phyloP scores from a whole-genome alignment of 345 rosid genomes.

The Combretum micranthum region DNA sequence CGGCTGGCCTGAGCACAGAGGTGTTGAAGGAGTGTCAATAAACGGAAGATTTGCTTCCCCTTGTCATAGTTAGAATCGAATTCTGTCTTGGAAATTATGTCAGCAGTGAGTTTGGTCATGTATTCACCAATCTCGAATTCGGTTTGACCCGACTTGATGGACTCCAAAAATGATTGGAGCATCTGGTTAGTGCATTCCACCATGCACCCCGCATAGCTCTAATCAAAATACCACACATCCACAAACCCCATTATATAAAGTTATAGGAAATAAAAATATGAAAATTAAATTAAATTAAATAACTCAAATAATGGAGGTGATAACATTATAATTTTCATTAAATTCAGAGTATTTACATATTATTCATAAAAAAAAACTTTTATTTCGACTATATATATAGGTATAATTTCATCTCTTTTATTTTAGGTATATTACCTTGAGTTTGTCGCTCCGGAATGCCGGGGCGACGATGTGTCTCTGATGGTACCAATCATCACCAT shows the following conservation, averaged over 20 bases:
- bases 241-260: slow-evolving; percentile 3
- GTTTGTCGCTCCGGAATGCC: slow-evolving; percentile 53
- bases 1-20: slow-evolving; percentile 78
- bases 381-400: no score
- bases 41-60: slow-evolving; percentile 71
- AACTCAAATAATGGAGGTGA: no score
- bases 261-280: not conserved
- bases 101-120: slow-evolving; percentile 71
- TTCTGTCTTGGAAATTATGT: slow-evolving; percentile 83
- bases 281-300: no score
- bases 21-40: slow-evolving; percentile 51
- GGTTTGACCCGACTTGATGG: slow-evolving; percentile 32
- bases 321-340: no score
- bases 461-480: slow-evolving; percentile 63
- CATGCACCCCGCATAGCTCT: slow-evolving; percentile 82
- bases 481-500: slow-evolving; percentile 30
- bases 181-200: slow-evolving; percentile 69
- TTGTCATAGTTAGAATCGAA: slow-evolving; percentile 70
- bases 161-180: slow-evolving; percentile 45
- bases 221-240: not conserved
- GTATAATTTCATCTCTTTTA: no score
- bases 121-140: slow-evolving; percentile 85
- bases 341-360: no score
- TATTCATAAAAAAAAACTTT: no score
- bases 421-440: slow-evolving; percentile 27